phyloP scores from a whole-genome alignment of 805 yeast genomes.

The Debaryomyces hansenii region DNA sequence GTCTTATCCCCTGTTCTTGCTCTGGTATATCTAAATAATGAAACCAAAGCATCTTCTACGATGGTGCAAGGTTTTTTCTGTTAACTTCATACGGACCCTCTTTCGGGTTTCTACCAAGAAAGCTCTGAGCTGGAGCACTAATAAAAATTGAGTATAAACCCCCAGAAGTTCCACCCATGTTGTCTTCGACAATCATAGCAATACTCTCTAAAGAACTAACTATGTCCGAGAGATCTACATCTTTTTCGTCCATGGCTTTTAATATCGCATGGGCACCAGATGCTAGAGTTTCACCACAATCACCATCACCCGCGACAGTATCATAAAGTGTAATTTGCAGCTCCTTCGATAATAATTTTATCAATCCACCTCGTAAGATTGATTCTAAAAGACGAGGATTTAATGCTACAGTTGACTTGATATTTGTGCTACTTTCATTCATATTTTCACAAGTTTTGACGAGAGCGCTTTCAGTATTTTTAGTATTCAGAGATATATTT shows the following conservation, averaged over 20 bases:
- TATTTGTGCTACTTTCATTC: too few relatives aligned
- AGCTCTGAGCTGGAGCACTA: too few relatives aligned
- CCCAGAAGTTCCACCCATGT: slow-evolving; percentile 95
- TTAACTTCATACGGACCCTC: too few relatives aligned
- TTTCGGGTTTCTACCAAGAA: too few relatives aligned
- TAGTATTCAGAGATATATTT: slow-evolving; percentile 12
- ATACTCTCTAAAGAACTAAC: slow-evolving; percentile 57
- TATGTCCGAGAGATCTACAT: slow-evolving; percentile 33
- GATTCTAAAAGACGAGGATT: slow-evolving; percentile 45
- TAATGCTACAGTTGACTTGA: slow-evolving; percentile 15
- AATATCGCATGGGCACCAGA: slow-evolving; percentile 66
- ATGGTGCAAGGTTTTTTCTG: too few relatives aligned
- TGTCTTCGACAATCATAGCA: slow-evolving; percentile 72
- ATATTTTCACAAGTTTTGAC: too few relatives aligned
- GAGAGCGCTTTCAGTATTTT: not conserved
- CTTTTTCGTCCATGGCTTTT: slow-evolving; percentile 42
- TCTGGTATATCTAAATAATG: too few relatives aligned
- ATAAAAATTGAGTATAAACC: slow-evolving; percentile 79
- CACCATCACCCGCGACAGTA: slow-evolving; percentile 87
- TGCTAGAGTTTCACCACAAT: slow-evolving; percentile 82
- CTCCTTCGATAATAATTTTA: slow-evolving; percentile 40
- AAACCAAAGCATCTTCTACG: too few relatives aligned
- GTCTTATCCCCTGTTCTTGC: too few relatives aligned
- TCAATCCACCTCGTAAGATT: slow-evolving; percentile 42
- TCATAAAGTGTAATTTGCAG: slow-evolving; percentile 76